Conservation (phyloP, 1,284 basidiomycete species). For the Heliocybe sulcata region DNA sequence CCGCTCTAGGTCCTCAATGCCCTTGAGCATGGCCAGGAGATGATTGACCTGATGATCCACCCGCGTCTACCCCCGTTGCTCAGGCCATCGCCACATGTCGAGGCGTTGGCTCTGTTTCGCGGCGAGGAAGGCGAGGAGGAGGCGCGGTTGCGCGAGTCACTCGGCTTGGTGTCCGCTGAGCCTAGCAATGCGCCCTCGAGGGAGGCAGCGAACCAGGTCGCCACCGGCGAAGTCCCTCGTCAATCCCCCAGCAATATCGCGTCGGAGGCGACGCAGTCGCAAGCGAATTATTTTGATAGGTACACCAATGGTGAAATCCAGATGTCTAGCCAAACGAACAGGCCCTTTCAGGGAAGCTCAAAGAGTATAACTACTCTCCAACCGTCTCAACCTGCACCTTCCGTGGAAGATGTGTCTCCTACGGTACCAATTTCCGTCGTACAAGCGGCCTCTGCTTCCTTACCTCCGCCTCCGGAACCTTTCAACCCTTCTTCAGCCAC, state of each 20-base stretch:
- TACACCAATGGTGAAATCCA: too few relatives aligned
- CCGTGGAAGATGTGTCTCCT: neutral
- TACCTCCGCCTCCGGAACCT: neutral
- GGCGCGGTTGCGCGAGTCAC: constrained; percentile 28
- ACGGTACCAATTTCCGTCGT: neutral
- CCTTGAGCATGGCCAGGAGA: constrained; percentile 22
- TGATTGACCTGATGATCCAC: constrained; percentile 62
- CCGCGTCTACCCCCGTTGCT: constrained; percentile 72
- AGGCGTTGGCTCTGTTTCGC: constrained; percentile 50
- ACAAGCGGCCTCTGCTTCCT: neutral
- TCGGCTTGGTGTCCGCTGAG: neutral
- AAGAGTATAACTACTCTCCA: neutral
- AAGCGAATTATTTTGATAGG: too few relatives aligned
- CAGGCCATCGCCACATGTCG: constrained; percentile 57
- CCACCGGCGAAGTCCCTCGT: neutral
- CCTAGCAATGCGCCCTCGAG: neutral
- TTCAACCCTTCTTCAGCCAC: neutral
- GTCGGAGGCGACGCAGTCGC: too few relatives aligned
- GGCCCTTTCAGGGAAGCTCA: too few relatives aligned
- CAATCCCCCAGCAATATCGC: neutral
- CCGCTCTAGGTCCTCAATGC: constrained; percentile 13
- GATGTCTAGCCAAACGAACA: too few relatives aligned
- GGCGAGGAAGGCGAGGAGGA: constrained; percentile 61
- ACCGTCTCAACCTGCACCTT: neutral
- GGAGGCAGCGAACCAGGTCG: neutral